Base-by-base conservation (phyloP, 2,329 filamentous ascomycete genomes). In the Trichoderma sp. region DNA sequence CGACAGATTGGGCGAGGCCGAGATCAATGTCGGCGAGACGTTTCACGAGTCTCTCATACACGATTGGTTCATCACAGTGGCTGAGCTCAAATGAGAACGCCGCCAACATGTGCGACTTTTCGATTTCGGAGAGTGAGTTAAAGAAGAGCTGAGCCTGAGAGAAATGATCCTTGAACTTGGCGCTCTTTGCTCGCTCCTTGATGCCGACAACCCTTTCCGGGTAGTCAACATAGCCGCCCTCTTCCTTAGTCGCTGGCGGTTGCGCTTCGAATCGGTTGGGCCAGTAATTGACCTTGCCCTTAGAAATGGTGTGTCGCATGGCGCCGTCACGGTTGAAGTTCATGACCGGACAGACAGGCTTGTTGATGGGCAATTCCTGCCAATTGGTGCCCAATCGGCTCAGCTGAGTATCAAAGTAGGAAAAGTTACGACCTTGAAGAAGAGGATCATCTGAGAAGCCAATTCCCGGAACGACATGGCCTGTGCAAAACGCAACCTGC, bases 71-170 rank as follows among this genome's bases (percentile, higher is more conserved):
- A 27, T 96, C 93, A 81, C 94, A 97, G 83, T 96, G 94, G 80
- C 95, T 93, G 1, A 97, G 86, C 83, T 95, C 93, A 81, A 94
- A 94, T 1, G 92, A 91, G 67, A 94, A 89, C 0, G 92, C 93
- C 79, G 94, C 92, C 82, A 93, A 86, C 21, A 94, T 80, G 80
- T 94, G 92, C 77, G 93, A 89, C 84, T 93, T 91, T 83, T 96
- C 94, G 4, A 90, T 85, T 0, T 88, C 84, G 0, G 90, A 90
- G 78, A 96, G 83, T 18, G 93, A 95, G 86, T 96, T 96, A 86
- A 91, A 96, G 86, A 97, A 97, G 2, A 96, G 86, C 81, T 95
- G 93, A 0, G 94, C 93, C 82, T 97, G 94, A 67, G 89, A 92
- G 83, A 90, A 90, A 81, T 96, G 93, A 77, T 97, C 93, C 77